Conservation (phyloP, 768 basidiomycete genomes). For the Hemileccinum impolitum region DNA sequence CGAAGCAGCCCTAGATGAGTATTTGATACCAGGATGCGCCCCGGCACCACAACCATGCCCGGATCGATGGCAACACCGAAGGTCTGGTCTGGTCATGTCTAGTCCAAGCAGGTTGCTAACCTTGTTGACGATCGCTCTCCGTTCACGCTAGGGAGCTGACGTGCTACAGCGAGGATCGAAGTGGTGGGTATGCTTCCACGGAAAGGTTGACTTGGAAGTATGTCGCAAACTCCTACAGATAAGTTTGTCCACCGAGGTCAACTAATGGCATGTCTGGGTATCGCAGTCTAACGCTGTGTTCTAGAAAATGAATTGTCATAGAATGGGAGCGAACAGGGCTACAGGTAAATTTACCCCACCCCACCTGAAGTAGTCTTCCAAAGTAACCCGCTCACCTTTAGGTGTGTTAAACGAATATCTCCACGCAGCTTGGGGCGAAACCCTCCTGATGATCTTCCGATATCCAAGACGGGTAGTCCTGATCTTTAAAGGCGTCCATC, state of each 20-base stretch:
- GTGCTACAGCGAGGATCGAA: too few relatives aligned
- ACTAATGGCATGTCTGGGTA: too few relatives aligned
- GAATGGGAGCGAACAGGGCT: neutral
- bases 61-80: conserved; percentile 35
- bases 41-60: conserved; percentile 45
- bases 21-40: conserved; percentile 41
- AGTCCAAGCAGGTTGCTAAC: too few relatives aligned
- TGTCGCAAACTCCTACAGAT: too few relatives aligned
- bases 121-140: too few relatives aligned
- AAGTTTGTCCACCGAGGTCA: too few relatives aligned
- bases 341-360: neutral
- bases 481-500: neutral
- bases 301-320: conserved; percentile 25
- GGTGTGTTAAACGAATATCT: neutral
- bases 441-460: neutral
- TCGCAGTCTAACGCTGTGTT: conserved; percentile 33
- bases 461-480: neutral
- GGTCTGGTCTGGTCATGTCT: conserved; percentile 18
- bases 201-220: too few relatives aligned
- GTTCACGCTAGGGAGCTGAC: too few relatives aligned
- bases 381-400: neutral
- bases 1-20: conserved; percentile 26
- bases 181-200: too few relatives aligned
- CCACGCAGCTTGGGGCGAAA: neutral
- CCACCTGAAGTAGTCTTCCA: neutral